Base-by-base conservation (phyloP, 192 early-diverging fungal species). In the Mortierella alpina region DNA sequence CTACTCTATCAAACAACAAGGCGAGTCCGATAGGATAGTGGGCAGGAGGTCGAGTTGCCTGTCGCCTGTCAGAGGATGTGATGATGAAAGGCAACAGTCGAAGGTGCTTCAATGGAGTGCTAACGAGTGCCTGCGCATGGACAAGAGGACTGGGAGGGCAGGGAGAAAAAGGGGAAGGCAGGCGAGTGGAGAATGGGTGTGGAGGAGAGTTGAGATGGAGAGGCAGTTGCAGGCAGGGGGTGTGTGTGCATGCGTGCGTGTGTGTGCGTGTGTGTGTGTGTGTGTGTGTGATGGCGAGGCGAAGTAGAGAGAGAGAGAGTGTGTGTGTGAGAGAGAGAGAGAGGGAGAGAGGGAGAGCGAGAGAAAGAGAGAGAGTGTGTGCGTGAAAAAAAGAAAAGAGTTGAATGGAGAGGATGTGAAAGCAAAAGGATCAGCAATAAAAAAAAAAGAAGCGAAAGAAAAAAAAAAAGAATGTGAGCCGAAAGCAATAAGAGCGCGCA, bases 271-370 rank as follows among this genome's bases (percentile, higher is more conserved):
- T 31, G 31, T 31, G 31, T 31, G 31, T 3, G 31, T 31, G 31
- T 31, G 31, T 31, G 12, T 41, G 18, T 42, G 51, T 42, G 67
- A 59, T 46, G 15, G 59, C 15, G 14, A 4, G 15, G 58, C 11
- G 40, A 54, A 39, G 13, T 8, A 41, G 18, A n/a, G 31, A 51
- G 40, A 6, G 42, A 66, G 20, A 9, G 18, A 54, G 54, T 15
- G 47, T 15, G n/a, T n/a, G n/a, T n/a, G n/a, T n/a, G n/a, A n/a
- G n/a, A 56, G 20, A 46, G 20, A 45, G 41, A 57, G 65, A 57
- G 42, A 31, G 68, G 40, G 49, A 23, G 48, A 48, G 13, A 50
- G 56, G 22, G 40, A 23, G 51, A 42, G 55, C 7, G 55, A 48
- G 54, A 44, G 61, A 44, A 22, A 46, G 42, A 31, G 12, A 23